These are phyloP conservation scores for Paramecium pentaurelia DNA, from an alignment of 73 alveolate species.

Conservation along the genomic window DNA sequence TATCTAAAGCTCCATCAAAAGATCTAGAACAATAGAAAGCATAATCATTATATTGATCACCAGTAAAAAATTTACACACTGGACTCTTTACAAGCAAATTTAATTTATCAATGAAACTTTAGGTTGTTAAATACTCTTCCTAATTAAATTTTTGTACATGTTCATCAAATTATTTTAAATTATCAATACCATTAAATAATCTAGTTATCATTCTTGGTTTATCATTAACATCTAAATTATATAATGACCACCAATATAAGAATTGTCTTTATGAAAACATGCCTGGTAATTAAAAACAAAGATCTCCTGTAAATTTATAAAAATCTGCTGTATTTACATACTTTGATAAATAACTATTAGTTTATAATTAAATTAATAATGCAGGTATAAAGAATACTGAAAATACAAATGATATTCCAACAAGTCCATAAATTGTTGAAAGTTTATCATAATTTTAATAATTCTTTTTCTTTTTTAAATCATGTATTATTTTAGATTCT, in stretches of 20 bases:
- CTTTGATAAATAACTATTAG: neutral
- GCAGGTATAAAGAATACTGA: neutral
- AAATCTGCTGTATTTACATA: slow-evolving; percentile 1
- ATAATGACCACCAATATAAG: neutral
- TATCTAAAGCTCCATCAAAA: neutral
- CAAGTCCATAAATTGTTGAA: neutral
- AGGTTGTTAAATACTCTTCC: neutral
- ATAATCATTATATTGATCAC: neutral
- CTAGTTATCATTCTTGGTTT: neutral
- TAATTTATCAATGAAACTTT: neutral
- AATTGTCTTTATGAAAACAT: neutral
- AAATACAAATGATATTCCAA: neutral
- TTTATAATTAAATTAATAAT: neutral
- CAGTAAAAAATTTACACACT: neutral
- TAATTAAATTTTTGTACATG: neutral
- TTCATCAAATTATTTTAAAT: neutral
- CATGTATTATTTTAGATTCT: neutral
- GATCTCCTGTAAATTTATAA: neutral
- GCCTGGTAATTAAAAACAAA: neutral
- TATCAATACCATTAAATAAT: neutral
- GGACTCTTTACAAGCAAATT: neutral
- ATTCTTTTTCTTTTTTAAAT: neutral
- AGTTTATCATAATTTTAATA: neutral
- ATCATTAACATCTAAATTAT: neutral
- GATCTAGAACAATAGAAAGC: neutral